Percentiles rank a stretch among this genome's conserved stretches.
Conservation (phyloP, 768 basidiomycete species). For the Boletus reticuloceps region DNA sequence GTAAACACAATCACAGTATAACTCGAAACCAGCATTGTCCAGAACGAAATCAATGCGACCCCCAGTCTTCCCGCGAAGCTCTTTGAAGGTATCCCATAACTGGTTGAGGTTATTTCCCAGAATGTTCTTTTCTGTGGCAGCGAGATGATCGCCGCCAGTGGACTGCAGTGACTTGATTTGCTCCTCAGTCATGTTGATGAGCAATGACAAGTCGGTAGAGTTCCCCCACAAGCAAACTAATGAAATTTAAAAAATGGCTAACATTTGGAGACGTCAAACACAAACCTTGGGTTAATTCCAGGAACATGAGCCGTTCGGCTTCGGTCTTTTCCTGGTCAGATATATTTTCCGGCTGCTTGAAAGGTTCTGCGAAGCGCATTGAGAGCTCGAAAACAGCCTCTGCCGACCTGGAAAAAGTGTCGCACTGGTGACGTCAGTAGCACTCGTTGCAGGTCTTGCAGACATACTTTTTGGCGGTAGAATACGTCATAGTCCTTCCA, state of each 20-base stretch:
- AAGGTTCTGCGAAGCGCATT: slow-evolving; percentile 85
- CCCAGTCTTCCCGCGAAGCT: slow-evolving; percentile 64
- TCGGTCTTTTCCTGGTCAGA: slow-evolving; percentile 57
- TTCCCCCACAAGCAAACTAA: slow-evolving; percentile 97
- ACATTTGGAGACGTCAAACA: slow-evolving; percentile 1
- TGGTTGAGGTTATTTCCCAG: slow-evolving; percentile 77
- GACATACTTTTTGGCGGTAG: slow-evolving; percentile 82
- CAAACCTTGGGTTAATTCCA: slow-evolving; percentile 87
- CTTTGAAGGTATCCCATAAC: slow-evolving; percentile 74
- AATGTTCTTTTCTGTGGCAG: slow-evolving; percentile 95
- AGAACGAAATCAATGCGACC: slow-evolving; percentile 80
- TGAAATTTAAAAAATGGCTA: not conserved
- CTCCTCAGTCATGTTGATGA: slow-evolving; percentile 98
- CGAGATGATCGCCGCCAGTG: slow-evolving; percentile 92
- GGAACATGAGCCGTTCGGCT: slow-evolving; percentile 81
- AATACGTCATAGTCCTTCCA: slow-evolving; percentile 94
- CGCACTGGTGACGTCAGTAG: slow-evolving; percentile 53
- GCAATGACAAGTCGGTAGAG: slow-evolving; percentile 89
- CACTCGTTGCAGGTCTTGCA: not conserved
- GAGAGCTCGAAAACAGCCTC: slow-evolving; percentile 95
- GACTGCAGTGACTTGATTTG: slow-evolving; percentile 97
- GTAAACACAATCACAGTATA: slow-evolving; percentile 86
- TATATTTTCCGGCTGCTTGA: slow-evolving; percentile 54
- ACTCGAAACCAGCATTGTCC: slow-evolving; percentile 82
- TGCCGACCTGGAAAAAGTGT: slow-evolving; percentile 89